Evolutionary conservation across 495 filamentous ascomycete genomes (phyloP), one percentile per base, ranked within the genome.

Genomic region (Neurospora sp.): DNA sequence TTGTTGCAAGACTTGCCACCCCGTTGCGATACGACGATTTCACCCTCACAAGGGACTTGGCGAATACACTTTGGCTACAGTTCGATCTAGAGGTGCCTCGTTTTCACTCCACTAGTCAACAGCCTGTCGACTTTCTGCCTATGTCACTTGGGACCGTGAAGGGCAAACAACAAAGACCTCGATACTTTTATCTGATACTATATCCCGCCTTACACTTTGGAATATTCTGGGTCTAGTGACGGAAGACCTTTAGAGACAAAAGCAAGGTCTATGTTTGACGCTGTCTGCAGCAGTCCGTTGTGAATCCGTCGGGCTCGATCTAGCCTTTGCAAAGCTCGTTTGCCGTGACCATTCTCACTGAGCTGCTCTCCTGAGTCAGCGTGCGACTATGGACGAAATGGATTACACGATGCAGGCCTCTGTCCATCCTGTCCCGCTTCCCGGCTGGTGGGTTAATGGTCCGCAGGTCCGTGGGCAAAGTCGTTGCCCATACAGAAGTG

Each of bases 331-430:
- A 65, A 18, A 18, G 14, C 27, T 37, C 53, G 27, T 65, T 65
- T 65, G 53, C 27, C 35, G 53, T 31, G 7, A 7, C 9, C 12
- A 16, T 35, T 35, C 53, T 18, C 12, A 9, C 14, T 27, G 6
- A 65, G 12, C 27, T 35, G 12, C 53, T 35, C 53, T 35, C 44
- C 14, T 18, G 31, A 35, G 27, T 65, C 53, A 65, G 31, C 53
- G 53, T 27, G 69, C 10, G 14, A 37, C 53, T 68, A 72, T 72
- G 53, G 71, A 72, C 20, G 71, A 72, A 41, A 72, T 72, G 71
- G 71, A 72, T 39, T 72, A 72, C 71, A 41, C 53, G 71, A 69
- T 72, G 71, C 71, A 69, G 39, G 27, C 48, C 16, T 37, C 42
- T 41, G 39, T 41, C 16, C 38, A 71, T 37, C 70, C 71, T 31